Evolutionary conservation across 805 yeast species (phyloP).

Genomic region (Wickerhamiella azymoides): DNA sequence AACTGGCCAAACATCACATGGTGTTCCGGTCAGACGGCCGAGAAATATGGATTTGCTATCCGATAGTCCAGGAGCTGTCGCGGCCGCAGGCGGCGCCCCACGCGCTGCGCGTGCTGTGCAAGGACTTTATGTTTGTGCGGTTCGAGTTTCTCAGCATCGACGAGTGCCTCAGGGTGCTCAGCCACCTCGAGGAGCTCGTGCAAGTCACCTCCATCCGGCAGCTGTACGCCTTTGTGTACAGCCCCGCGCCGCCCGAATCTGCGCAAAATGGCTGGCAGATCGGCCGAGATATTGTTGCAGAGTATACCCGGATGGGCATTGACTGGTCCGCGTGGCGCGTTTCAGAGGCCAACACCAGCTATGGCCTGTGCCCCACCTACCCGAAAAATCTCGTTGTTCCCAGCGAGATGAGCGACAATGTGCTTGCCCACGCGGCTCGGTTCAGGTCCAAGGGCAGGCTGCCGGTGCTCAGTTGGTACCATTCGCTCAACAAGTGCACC

Average conservation of each 20-base stretch:
- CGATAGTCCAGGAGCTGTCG: slow-evolving; percentile 44
- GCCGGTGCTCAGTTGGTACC: slow-evolving; percentile 69
- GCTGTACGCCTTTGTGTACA: slow-evolving; percentile 72
- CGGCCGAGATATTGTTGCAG: slow-evolving; percentile 47
- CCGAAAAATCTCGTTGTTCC: slow-evolving; percentile 64
- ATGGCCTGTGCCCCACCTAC: slow-evolving; percentile 53
- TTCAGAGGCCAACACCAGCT: slow-evolving; percentile 45
- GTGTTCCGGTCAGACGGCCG: slow-evolving; percentile 37
- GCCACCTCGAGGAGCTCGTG: slow-evolving; percentile 54
- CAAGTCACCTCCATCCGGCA: slow-evolving; percentile 37
- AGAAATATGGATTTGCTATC: slow-evolving; percentile 89
- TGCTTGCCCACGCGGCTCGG: slow-evolving; percentile 68
- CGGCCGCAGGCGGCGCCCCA: slow-evolving; percentile 14
- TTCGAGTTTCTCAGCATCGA: slow-evolving; percentile 52
- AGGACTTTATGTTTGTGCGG: slow-evolving; percentile 72
- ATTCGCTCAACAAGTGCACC: slow-evolving; percentile 46
- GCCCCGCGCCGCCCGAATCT: slow-evolving; percentile 58
- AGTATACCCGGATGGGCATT: slow-evolving; percentile 60
- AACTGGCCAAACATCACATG: slow-evolving; percentile 62
- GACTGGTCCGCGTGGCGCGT: slow-evolving; percentile 50
- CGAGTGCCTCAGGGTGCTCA: slow-evolving; percentile 57
- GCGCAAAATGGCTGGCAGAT: slow-evolving; percentile 52
- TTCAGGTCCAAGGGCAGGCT: slow-evolving; percentile 76
- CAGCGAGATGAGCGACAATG: slow-evolving; percentile 60
- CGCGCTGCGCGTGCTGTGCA: slow-evolving; percentile 57